phyloP scores from a whole-genome alignment of 306 rosid species.

The Acmispon strigosus region DNA sequence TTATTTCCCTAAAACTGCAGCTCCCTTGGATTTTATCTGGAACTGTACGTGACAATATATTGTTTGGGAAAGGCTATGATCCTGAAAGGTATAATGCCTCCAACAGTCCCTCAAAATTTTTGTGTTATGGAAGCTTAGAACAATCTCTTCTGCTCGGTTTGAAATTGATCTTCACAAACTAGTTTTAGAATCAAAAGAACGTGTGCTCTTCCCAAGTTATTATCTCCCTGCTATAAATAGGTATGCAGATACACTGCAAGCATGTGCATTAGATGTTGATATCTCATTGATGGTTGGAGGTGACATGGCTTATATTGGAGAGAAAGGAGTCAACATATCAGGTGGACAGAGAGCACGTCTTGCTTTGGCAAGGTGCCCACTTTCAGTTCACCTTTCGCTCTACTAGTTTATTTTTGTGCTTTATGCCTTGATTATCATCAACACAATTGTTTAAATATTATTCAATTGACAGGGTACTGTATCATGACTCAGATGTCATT shows the following conservation, averaged over 20 bases:
- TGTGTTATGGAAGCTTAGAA: not conserved
- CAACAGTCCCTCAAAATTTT: not conserved
- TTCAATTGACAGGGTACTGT: constrained; percentile 64
- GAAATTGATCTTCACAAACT: constrained; percentile 1
- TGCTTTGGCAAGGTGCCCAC: constrained; percentile 83
- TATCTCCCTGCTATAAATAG: constrained; percentile 38
- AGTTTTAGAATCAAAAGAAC: too few species aligned
- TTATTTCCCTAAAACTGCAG: constrained; percentile 37
- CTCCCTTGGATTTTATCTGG: constrained; percentile 96
- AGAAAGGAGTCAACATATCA: constrained; percentile 81
- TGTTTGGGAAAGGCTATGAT: constrained; percentile 72
- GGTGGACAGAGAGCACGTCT: constrained; percentile 98
- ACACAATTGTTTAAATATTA: constrained; percentile 6
- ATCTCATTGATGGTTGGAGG: constrained; percentile 84
- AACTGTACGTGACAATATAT: constrained; percentile 82
- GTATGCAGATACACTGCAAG: constrained; percentile 61
- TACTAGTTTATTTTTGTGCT: not conserved
- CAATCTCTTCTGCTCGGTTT: not conserved
- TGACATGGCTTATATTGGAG: constrained; percentile 90
- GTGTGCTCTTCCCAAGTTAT: not conserved
- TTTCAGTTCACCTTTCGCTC: not conserved
- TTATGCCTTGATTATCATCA: constrained; percentile 11
- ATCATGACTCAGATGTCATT: constrained; percentile 71
- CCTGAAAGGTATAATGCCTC: constrained; percentile 48
- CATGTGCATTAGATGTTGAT: constrained; percentile 81